Evolutionary conservation across 768 basidiomycete genomes (phyloP).

Genomic region (Pseudohyphozyma bogoriensis): DNA sequence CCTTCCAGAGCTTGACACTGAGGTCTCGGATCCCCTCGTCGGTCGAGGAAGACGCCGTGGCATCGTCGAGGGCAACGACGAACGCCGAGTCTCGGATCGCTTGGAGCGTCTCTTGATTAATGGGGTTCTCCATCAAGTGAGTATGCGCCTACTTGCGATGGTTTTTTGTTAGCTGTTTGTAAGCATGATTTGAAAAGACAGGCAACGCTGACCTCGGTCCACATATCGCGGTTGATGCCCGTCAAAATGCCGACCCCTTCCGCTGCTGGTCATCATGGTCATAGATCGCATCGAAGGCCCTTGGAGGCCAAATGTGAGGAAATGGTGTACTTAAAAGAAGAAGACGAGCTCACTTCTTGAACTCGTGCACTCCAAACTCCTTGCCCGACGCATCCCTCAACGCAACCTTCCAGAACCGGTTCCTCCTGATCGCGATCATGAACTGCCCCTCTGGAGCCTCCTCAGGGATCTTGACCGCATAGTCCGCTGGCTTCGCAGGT

Average conservation of each 20-base stretch:
- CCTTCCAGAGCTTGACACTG: slow-evolving; percentile 21
- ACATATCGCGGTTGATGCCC: slow-evolving; percentile 74
- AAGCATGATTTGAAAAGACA: no score
- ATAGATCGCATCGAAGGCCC: slow-evolving; percentile 12
- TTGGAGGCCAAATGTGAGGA: background rate
- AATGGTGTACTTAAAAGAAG: background rate
- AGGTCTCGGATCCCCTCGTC: slow-evolving; percentile 10
- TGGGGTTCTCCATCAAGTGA: slow-evolving; percentile 39
- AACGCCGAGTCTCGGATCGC: slow-evolving; percentile 83
- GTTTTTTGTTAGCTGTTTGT: background rate
- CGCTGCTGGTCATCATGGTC: background rate
- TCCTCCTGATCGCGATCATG: slow-evolving; percentile 77
- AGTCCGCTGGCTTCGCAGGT: slow-evolving; percentile 72
- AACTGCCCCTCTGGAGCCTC: slow-evolving; percentile 64
- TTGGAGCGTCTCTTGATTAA: slow-evolving; percentile 57
- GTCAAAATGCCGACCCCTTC: slow-evolving; percentile 64
- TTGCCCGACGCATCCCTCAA: slow-evolving; percentile 50
- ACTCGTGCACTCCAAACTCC: slow-evolving; percentile 59
- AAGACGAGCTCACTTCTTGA: slow-evolving; percentile 49
- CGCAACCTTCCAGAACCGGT: slow-evolving; percentile 74
- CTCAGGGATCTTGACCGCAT: slow-evolving; percentile 57
- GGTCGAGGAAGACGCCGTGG: slow-evolving; percentile 45
- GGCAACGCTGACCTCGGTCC: slow-evolving; percentile 63
- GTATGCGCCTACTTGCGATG: slow-evolving; percentile 28
- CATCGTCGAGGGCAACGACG: slow-evolving; percentile 74